phyloP scores from a whole-genome alignment of 2,329 filamentous ascomycete genomes.

The Clathrospora elynae region DNA sequence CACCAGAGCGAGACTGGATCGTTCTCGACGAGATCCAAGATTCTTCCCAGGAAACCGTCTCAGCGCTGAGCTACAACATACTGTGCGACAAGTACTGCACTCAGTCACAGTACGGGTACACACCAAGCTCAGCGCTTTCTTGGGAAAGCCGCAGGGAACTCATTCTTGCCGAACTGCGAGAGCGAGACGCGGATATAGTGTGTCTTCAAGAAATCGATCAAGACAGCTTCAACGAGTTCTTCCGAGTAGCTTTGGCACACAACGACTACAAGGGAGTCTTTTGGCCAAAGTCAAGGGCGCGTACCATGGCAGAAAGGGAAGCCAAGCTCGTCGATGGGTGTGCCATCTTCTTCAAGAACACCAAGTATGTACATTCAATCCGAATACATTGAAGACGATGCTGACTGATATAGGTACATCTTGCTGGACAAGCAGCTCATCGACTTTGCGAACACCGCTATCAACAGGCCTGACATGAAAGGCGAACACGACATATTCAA shows the following conservation, averaged over 20 bases:
- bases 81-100: constrained; percentile 94
- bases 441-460: constrained; percentile 88
- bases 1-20: constrained; percentile 75
- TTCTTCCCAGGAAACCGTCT: constrained; percentile 67
- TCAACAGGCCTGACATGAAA: constrained; percentile 96
- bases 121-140: constrained; percentile 75
- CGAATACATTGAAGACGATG: neutral
- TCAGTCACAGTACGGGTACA: constrained; percentile 83
- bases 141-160: constrained; percentile 87
- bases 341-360: constrained; percentile 94
- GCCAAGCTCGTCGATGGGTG: constrained; percentile 92
- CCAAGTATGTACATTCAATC: constrained; percentile 62
- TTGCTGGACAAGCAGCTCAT: constrained; percentile 92
- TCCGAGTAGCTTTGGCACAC: constrained; percentile 82
- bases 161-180: constrained; percentile 80
- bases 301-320: constrained; percentile 89
- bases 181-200: constrained; percentile 83
- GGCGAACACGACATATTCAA: constrained; percentile 98
- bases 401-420: constrained; percentile 63
- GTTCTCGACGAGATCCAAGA: constrained; percentile 66
- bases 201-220: constrained; percentile 93
- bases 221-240: constrained; percentile 89
- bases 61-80: constrained; percentile 92
- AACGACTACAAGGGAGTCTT: constrained; percentile 93
- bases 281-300: constrained; percentile 86